phyloP scores from a whole-genome alignment of 2,329 filamentous ascomycete species.

The Aspergillus cejpii region DNA sequence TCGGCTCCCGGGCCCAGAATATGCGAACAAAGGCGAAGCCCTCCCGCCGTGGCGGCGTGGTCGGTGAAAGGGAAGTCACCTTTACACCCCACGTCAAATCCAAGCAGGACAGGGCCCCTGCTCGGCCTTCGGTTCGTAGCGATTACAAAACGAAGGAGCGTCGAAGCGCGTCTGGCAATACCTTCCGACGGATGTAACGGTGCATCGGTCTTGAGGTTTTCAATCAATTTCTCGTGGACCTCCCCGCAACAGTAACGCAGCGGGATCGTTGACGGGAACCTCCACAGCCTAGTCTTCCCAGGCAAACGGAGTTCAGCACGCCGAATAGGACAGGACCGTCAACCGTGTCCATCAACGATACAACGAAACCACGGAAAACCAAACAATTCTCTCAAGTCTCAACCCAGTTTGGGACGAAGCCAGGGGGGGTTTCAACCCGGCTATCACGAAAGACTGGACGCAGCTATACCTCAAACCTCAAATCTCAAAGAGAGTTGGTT shows the following conservation, averaged over 20 bases:
- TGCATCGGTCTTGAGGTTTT: not conserved
- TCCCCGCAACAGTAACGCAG: too few relatives aligned
- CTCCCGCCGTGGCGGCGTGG: slow-evolving; percentile 30
- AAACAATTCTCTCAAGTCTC: too few relatives aligned
- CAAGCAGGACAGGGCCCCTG: slow-evolving; percentile 23
- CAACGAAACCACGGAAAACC: too few relatives aligned
- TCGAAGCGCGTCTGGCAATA: slow-evolving; percentile 46
- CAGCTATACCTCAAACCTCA: too few relatives aligned
- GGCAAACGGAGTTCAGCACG: too few relatives aligned
- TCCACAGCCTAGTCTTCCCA: too few relatives aligned
- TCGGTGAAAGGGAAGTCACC: slow-evolving; percentile 52
- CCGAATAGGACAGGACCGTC: too few relatives aligned
- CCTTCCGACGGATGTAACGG: slow-evolving; percentile 43
- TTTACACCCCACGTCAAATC: slow-evolving; percentile 51
- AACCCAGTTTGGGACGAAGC: too few relatives aligned
- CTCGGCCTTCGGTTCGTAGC: slow-evolving; percentile 10
- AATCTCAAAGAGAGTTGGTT: not conserved
- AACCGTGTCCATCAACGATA: too few relatives aligned
- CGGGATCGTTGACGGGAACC: too few relatives aligned
- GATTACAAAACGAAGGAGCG: slow-evolving; percentile 37
- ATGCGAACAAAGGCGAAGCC: slow-evolving; percentile 34
- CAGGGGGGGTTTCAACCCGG: too few relatives aligned
- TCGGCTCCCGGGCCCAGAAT: slow-evolving; percentile 50
- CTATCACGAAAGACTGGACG: too few relatives aligned
- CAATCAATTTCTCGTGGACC: not conserved